These are phyloP conservation scores for Suhomyces bribrorum DNA, from an alignment of 1,139 yeast species.

Conservation along the genomic window DNA sequence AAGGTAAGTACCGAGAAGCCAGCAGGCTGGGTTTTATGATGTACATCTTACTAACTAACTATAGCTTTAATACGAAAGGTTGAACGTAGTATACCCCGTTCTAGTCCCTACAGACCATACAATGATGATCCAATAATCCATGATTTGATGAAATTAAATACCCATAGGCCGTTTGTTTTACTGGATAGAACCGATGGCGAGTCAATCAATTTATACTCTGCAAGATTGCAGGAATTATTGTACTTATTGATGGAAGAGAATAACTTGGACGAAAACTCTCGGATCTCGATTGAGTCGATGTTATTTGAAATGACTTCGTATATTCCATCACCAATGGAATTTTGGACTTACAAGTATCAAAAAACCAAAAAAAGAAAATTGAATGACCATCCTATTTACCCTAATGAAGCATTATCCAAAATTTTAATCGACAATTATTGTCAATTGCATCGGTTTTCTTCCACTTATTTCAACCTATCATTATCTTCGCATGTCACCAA, in stretches of 20 bases:
- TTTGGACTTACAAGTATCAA: constrained; percentile 15
- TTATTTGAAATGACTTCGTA: constrained; percentile 31
- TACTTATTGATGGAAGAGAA: constrained; percentile 30
- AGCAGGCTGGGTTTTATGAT: neutral
- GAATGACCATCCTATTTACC: constrained; percentile 23
- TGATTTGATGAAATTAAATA: constrained; percentile 35
- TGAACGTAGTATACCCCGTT: constrained; percentile 17
- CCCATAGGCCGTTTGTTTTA: constrained; percentile 23
- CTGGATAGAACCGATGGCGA: constrained; percentile 10
- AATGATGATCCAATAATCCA: constrained; percentile 30
- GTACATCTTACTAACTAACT: constrained; percentile 8
- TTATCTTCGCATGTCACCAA: constrained; percentile 41
- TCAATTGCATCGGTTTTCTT: constrained; percentile 30
- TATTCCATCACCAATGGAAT: constrained; percentile 24
- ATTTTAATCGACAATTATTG: constrained; percentile 43
- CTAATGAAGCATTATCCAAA: constrained; percentile 40
- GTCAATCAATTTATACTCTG: constrained; percentile 28
- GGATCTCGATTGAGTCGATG: constrained; percentile 31
- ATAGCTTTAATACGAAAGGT: constrained; percentile 18
- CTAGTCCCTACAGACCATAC: constrained; percentile 11
- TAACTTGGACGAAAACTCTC: constrained; percentile 30
- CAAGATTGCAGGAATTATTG: constrained; percentile 31
- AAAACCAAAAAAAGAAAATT: constrained; percentile 6
- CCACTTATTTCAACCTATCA: constrained; percentile 40
- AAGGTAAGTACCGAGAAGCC: constrained; percentile 21